Evolutionary conservation across 352 stramenopile species (phyloP).

Genomic region (Globisporangium uncinulatum): DNA sequence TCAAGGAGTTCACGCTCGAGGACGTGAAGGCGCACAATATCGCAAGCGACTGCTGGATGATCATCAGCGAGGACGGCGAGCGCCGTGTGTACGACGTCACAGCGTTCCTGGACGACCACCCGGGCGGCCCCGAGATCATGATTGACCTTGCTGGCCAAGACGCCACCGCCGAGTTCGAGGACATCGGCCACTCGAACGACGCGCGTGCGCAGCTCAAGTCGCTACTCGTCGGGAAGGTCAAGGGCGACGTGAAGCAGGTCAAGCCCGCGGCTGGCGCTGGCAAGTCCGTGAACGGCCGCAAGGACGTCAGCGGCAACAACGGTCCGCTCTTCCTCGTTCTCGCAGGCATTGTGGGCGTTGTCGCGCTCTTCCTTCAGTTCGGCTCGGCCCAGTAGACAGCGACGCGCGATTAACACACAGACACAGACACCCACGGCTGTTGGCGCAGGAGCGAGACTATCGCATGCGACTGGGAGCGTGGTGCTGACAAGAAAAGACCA

Average conservation of each 20-base stretch:
- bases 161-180: conserved; percentile 92
- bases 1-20: conserved; percentile 89
- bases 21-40: conserved; percentile 89
- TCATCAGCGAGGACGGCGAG: conserved; percentile 62
- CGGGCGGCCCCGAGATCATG: conserved; percentile 97
- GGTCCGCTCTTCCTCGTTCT: conserved; percentile 47
- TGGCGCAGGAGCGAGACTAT: no score
- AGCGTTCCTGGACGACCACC: conserved; percentile 97
- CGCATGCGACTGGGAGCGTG: background rate
- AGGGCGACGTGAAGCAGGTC: conserved; percentile 46
- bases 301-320: conserved; percentile 60
- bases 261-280: conserved; percentile 20
- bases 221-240: conserved; percentile 90
- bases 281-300: conserved; percentile 35
- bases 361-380: conserved; percentile 66
- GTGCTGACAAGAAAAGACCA: background rate
- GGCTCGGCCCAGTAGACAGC: conserved; percentile 11
- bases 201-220: conserved; percentile 91
- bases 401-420: background rate
- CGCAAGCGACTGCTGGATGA: conserved; percentile 82
- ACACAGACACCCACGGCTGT: no score
- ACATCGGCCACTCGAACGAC: conserved; percentile 97
- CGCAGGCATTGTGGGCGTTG: conserved; percentile 34
- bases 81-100: conserved; percentile 97
- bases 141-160: conserved; percentile 92